phyloP scores from a whole-genome alignment of 805 yeast genomes.

The Wickerhamomyces bisporus region DNA sequence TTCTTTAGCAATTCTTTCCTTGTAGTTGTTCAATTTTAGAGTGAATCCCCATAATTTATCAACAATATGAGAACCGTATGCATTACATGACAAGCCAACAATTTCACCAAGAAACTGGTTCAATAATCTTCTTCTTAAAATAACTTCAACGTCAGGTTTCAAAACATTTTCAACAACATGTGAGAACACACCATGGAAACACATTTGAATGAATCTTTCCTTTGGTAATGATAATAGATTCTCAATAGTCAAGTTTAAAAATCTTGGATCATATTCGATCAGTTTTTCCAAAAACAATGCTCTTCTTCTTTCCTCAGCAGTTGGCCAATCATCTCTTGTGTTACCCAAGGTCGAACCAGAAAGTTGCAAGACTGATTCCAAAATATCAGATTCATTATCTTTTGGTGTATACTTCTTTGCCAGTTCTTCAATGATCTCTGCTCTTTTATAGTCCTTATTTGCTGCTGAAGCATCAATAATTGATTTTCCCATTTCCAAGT shows the following conservation, averaged over 20 bases:
- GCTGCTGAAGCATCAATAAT: constrained; percentile 61
- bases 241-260: constrained; percentile 53
- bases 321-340: constrained; percentile 86
- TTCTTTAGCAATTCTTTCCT: constrained; percentile 78
- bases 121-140: constrained; percentile 62
- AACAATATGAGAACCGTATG: constrained; percentile 87
- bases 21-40: constrained; percentile 68
- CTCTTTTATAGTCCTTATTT: constrained; percentile 53
- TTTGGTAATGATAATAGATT: constrained; percentile 54
- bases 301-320: constrained; percentile 81
- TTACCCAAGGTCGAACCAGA: constrained; percentile 73
- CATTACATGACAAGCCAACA: constrained; percentile 66
- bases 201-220: constrained; percentile 66
- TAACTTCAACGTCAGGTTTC: constrained; percentile 40
- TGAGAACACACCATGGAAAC: constrained; percentile 85
- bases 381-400: constrained; percentile 34
- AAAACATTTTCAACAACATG: constrained; percentile 77
- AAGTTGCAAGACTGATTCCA: constrained; percentile 64
- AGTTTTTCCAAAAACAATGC: constrained; percentile 69
- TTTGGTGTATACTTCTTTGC: constrained; percentile 39
- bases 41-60: constrained; percentile 84
- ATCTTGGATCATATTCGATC: constrained; percentile 59
- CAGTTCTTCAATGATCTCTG: constrained; percentile 49
- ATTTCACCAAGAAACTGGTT: constrained; percentile 57
- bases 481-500: constrained; percentile 63